These are phyloP conservation scores for Aegilops sharonensis DNA, from an alignment of 176 grass and related monocot species.

Conservation along the genomic window DNA sequence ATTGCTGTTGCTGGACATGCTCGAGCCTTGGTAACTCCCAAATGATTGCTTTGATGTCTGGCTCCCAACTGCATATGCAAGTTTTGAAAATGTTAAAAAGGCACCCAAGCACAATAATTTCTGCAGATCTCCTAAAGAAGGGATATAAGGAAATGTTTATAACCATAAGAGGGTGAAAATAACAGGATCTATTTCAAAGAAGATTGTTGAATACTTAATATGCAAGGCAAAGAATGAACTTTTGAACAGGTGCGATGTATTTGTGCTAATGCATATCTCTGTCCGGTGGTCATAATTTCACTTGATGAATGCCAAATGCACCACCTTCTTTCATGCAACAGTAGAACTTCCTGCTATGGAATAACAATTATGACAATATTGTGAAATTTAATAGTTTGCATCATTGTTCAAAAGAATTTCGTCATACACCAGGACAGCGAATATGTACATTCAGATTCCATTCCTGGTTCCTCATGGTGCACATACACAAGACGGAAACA, in stretches of 20 bases:
- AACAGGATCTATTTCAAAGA: neutral
- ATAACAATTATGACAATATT: neutral
- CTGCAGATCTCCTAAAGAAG: neutral
- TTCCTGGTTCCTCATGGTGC: neutral
- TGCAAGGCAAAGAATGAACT: neutral
- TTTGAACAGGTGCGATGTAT: neutral
- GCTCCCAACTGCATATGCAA: slow-evolving; percentile 56
- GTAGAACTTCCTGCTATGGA: neutral
- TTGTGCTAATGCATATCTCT: neutral
- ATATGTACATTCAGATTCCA: neutral
- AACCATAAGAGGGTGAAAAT: neutral
- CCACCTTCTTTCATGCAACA: neutral
- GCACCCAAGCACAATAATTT: slow-evolving; percentile 1
- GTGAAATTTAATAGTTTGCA: neutral
- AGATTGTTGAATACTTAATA: neutral
- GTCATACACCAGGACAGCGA: neutral
- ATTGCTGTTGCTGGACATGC: slow-evolving; percentile 31
- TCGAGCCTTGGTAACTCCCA: slow-evolving; percentile 29
- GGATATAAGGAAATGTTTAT: neutral
- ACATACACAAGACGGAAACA: neutral
- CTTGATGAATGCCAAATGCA: neutral
- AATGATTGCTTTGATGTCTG: slow-evolving; percentile 32
- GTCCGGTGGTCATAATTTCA: neutral
- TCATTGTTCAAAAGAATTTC: neutral
- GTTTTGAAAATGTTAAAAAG: slow-evolving; percentile 7